These are phyloP conservation scores for Wallacemonas sp. DNA, from an alignment of 208 protist species.

Conservation along the genomic window DNA sequence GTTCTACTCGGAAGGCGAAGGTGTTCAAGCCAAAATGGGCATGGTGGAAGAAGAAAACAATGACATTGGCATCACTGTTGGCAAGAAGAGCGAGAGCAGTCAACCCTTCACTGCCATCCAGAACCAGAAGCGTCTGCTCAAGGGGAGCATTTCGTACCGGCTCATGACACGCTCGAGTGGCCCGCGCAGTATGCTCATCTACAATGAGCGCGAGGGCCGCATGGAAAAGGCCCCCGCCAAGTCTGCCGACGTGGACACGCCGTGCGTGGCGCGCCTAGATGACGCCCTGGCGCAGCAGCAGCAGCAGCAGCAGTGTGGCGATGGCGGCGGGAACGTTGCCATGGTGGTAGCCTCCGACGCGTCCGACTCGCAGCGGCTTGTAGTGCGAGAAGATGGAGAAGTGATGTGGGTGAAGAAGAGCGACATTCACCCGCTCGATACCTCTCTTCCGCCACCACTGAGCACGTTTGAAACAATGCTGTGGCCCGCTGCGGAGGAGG, in stretches of 20 bases:
- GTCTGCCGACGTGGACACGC: not conserved
- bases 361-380: slow-evolving; percentile 1
- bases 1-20: slow-evolving; percentile 83
- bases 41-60: slow-evolving; percentile 78
- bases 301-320: no score
- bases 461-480: slow-evolving; percentile 2
- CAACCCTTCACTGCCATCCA: slow-evolving; percentile 72
- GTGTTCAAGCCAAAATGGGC: slow-evolving; percentile 64
- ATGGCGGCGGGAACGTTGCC: not conserved
- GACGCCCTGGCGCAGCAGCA: not conserved
- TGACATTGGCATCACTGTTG: slow-evolving; percentile 87
- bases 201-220: slow-evolving; percentile 19
- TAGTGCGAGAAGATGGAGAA: not conserved
- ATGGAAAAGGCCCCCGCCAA: slow-evolving; percentile 9
- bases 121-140: slow-evolving; percentile 72
- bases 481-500: not conserved
- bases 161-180: slow-evolving; percentile 51
- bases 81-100: slow-evolving; percentile 80
- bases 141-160: slow-evolving; percentile 84
- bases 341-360: not conserved
- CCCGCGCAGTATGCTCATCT: slow-evolving; percentile 66
- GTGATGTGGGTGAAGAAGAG: not conserved
- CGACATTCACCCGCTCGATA: not conserved
- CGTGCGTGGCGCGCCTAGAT: slow-evolving; percentile 13
- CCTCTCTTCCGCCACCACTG: not conserved